Conservation (phyloP, 495 filamentous ascomycete species). For the Evernia prunastri region DNA sequence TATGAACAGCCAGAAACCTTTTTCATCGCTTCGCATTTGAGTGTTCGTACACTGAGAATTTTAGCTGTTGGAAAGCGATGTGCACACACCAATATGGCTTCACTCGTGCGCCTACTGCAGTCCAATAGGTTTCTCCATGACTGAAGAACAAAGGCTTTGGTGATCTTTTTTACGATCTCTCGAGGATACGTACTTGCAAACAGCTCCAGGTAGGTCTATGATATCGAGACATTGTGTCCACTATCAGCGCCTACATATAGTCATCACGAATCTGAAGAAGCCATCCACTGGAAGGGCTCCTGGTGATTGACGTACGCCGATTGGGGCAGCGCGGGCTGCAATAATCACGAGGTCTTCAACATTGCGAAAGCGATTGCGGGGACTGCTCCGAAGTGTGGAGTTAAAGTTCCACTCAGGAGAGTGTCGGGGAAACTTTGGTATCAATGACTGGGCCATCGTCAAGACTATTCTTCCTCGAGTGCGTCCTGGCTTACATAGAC, state of each 20-base stretch:
- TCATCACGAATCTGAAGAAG: neutral
- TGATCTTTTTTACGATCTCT: neutral
- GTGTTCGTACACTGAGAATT: too few species aligned
- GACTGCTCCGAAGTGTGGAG: too few species aligned
- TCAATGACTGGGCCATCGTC: neutral
- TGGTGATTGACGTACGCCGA: neutral
- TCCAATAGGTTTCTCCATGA: neutral
- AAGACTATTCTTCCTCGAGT: neutral
- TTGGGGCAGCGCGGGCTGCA: neutral
- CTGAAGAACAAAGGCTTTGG: neutral
- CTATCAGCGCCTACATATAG: neutral
- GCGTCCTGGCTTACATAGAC: neutral
- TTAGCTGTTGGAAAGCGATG: too few species aligned
- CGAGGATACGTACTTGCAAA: neutral
- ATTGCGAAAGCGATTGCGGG: neutral
- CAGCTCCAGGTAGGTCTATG: neutral
- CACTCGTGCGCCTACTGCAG: neutral
- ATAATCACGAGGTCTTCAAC: too few species aligned
- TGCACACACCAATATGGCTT: neutral
- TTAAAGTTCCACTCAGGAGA: constrained; percentile 1
- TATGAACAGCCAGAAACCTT: neutral
- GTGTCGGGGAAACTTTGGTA: too few species aligned
- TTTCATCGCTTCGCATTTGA: too few species aligned
- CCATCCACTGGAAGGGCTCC: neutral
- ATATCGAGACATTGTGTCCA: neutral